Evolutionary conservation across 2,329 filamentous ascomycete species (phyloP), one percentile per base, ranked within the genome.

Genomic region (Talaromyces pinophilus): DNA sequence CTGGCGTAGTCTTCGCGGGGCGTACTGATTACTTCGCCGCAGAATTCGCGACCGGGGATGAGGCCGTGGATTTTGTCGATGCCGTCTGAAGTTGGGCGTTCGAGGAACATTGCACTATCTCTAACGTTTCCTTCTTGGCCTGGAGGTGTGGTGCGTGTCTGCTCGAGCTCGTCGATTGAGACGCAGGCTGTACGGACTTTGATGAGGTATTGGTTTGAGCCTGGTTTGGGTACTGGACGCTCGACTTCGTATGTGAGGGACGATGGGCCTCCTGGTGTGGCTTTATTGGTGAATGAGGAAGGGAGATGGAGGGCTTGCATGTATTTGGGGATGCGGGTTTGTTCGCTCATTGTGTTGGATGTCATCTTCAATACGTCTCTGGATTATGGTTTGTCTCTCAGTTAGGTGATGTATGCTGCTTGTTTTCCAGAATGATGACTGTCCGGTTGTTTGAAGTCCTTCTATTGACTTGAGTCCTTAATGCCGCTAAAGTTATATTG

Each of bases 31-130:
- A 82, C 71, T 7, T 71, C 76, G 4, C 79, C 80, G 63, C 78
- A 78, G 54, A 81, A 70, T 65, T 78, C 79, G 66, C 81, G 79
- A 42, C 78, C 74, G 13, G 79, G 79, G 33, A 81, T 78, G 8
- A 77, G 72, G 8, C 66, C 63, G 15, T 65, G 59, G 0, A 59
- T 38, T 17, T 62, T 67, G 55, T 1, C 75, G 72, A 13, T 74
- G 71, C 6, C 70, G 73, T 55, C 72, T 72, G n/a, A 62, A 54
- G 67, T 70, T 30, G 72, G 63, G 19, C 44, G 33, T 38, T 65
- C 44, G 2, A 64, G 28, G 19, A 46, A 59, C 19, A 64, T 59
- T 19, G 35, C 62, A 11, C 62, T 64, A n/a, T 65, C 63, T n/a
- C 57, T 54, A 3, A 28, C 11, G 35, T 46, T 42, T 2, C 22